Evolutionary conservation across 768 basidiomycete species (phyloP).

Genomic region (Podaxis sp.): DNA sequence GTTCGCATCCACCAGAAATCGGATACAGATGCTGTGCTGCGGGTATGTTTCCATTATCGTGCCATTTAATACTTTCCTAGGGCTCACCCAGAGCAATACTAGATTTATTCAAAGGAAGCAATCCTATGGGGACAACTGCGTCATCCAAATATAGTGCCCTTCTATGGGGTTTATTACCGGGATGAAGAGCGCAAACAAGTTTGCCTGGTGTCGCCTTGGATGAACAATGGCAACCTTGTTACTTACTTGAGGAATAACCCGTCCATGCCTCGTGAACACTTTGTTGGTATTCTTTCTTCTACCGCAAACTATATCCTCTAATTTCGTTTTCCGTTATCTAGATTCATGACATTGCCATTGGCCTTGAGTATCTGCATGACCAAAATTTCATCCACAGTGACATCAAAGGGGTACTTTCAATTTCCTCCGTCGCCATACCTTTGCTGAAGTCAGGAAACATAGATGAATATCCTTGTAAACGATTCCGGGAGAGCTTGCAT

Average conservation of each 20-base stretch:
- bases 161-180: conserved; percentile 13
- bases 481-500: conserved; percentile 15
- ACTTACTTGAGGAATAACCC: conserved; percentile 12
- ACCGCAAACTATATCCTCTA: too few relatives aligned
- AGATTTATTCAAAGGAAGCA: conserved; percentile 6
- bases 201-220: conserved; percentile 20
- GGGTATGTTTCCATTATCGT: conserved; percentile 25
- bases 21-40: conserved; percentile 18
- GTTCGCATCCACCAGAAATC: conserved; percentile 10
- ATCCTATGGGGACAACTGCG: conserved; percentile 7
- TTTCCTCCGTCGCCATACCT: neutral
- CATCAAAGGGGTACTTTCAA: conserved; percentile 17
- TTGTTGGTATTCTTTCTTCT: conserved; percentile 3
- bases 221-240: conserved; percentile 15
- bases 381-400: conserved; percentile 19
- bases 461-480: conserved; percentile 19
- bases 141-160: conserved; percentile 13
- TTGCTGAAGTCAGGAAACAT: neutral
- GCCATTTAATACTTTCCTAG: conserved; percentile 5
- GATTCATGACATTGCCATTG: conserved; percentile 16
- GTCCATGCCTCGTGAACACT: neutral
- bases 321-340: neutral
- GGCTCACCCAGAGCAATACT: neutral
- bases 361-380: conserved; percentile 17
- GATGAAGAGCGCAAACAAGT: neutral